Base-by-base conservation (phyloP, 2,329 filamentous ascomycete species). In the Emericellopsis cladophorae region DNA sequence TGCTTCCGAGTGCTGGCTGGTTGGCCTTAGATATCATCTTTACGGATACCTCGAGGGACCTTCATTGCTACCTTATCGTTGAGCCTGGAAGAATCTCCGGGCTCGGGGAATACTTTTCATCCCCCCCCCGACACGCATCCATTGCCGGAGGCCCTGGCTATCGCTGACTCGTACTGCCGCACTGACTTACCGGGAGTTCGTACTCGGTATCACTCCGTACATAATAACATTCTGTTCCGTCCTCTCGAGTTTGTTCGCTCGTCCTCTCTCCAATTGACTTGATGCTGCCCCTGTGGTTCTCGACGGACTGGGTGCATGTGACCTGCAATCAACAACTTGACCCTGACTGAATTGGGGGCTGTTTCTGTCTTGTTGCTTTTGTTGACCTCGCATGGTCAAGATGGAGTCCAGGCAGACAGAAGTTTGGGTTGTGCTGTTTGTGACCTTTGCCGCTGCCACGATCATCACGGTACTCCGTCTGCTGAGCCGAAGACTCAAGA, bases 361-460 rank as follows among this genome's bases (percentile, higher is more conserved):
- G 12, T 12, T 37, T 43, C 37, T 15, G 12, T 36, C 2, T n/a
- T 40, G 26, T 42, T 24, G 34, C 14, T 33, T 15, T 23, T 39
- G 38, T 37, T 39, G 29, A 39, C 16, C 37, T 31, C 37, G n/a
- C 15, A 36, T n/a, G 22, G 18, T 22, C 36, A 38, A 31, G 29
- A 44, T 44, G 42, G 42, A 44, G 29, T 44, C 42, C 11, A 44
- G 38, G 39, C 39, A 44, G 40, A 39, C 35, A n/a, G 39, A 41
- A 4, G 31, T 44, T 16, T 44, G 42, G 42, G 35, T 36, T 16
- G 42, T 39, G 22, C 29, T 44, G 15, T 39, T 35, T 15, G 22
- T 44, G 21, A 44, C 42, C 36, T 44, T 44, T 36, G n/a, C 24
- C 34, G 31, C 40, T 31, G 42, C 42, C 29, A 41, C 39, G 11